Conservation (phyloP, 169 alveolate species). For the Plasmodium vivax region DNA sequence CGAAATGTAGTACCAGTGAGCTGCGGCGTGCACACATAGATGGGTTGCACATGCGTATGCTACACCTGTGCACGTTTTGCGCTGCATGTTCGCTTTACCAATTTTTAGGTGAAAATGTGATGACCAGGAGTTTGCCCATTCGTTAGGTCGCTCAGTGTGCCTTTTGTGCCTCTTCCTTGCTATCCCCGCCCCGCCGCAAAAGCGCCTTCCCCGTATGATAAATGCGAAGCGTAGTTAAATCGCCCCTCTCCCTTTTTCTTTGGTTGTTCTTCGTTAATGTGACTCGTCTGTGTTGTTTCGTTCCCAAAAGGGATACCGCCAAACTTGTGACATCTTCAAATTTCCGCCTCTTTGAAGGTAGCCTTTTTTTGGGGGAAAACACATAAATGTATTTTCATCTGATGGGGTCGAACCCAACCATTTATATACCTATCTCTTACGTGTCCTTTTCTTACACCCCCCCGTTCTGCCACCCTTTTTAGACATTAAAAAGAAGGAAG, state of each 20-base stretch:
- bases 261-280: not conserved
- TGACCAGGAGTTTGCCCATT: not conserved
- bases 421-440: not conserved
- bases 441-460: not conserved
- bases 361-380: not conserved
- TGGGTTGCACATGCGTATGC: not conserved
- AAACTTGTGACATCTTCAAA: not conserved
- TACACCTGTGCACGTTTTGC: not conserved
- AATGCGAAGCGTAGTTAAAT: slow-evolving; percentile 36
- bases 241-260: not conserved
- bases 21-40: not conserved
- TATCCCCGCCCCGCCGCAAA: not conserved
- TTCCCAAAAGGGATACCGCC: not conserved
- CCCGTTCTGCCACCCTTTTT: not conserved
- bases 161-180: not conserved
- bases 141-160: not conserved
- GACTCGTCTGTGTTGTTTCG: not conserved
- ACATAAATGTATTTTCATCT: not conserved
- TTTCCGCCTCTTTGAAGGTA: slow-evolving; percentile 19
- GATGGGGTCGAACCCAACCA: not conserved
- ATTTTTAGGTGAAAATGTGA: not conserved
- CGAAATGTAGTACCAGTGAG: not conserved
- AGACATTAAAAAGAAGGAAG: slow-evolving; percentile 58
- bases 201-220: slow-evolving; percentile 19
- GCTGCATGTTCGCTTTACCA: not conserved